Percentiles rank a stretch among this genome's conserved stretches.
These are phyloP conservation scores for Primulina huaijiensis DNA, from an alignment of 257 asterid species.

Conservation along the genomic window DNA sequence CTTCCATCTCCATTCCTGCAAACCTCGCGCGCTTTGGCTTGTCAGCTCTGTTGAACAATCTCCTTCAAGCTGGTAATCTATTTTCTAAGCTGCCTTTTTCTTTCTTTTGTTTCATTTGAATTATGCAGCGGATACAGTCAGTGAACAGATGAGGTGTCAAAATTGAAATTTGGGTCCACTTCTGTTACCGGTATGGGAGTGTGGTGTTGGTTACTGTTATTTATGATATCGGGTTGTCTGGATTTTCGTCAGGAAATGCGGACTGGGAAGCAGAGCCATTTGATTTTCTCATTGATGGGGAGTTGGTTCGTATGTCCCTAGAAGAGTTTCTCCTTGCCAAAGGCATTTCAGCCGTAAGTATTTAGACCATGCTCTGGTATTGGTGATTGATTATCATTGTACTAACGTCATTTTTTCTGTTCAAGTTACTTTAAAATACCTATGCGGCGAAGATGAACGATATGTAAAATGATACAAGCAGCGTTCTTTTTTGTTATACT, in stretches of 20 bases:
- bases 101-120: background rate
- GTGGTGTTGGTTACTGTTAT: background rate
- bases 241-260: constrained; percentile 43
- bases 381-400: background rate
- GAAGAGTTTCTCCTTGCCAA: constrained; percentile 91
- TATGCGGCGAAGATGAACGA: background rate
- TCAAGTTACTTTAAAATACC: constrained; percentile 9
- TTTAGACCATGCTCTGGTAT: background rate
- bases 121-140: background rate
- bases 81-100: background rate
- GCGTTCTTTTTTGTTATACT: background rate
- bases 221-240: constrained; percentile 8
- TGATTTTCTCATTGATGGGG: constrained; percentile 87
- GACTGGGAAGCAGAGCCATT: constrained; percentile 75
- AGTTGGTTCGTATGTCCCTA: constrained; percentile 82
- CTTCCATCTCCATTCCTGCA: constrained; percentile 73
- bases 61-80: constrained; percentile 51
- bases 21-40: constrained; percentile 69
- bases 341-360: constrained; percentile 82
- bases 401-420: background rate
- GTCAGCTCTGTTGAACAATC: constrained; percentile 63
- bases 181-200: background rate
- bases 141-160: background rate
- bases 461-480: background rate
- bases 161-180: background rate